Evolutionary conservation across 495 filamentous ascomycete genomes (phyloP), one percentile per base, ranked within the genome.

Genomic region (Parachaetomium inaequale): DNA sequence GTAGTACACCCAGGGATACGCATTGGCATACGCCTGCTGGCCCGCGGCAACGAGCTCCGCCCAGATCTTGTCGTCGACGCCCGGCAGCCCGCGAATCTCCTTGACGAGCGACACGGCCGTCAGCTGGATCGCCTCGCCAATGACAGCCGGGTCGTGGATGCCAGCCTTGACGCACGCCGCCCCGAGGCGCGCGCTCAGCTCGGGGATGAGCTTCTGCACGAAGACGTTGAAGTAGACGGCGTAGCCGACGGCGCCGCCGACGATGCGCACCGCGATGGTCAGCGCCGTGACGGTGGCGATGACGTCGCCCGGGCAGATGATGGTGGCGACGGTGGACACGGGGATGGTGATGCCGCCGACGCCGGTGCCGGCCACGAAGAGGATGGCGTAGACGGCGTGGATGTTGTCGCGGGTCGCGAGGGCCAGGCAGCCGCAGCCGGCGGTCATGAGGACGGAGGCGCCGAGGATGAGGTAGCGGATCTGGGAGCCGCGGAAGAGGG

Each of bases 181-280:
- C 23, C 79, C 82, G 17, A 89, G 81, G 57, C 82, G 79, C 49
- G 78, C 52, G 10, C 58, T 69, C 34, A 85, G 81, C 21, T 77
- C 71, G 0, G 84, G 79, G 15, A 80, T 63, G 61, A 90, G 85
- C 73, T 88, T 88, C 65, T 80, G 79, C 65, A 83, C 71, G 75
- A 89, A 91, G 66, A 91, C 79, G 68, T 90, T 91, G 80, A 86
- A 91, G 79, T 91, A 91, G 61, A 87, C 82, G 25, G 81, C 82
- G 70, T 90, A 91, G 46, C 88, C 88, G 57, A 91, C 84, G 34
- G 83, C 77, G 38, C 88, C 87, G 36, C 88, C 88, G 36, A 89
- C 79, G 56, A 89, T 85, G 52, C 88, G 86, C 61, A 90, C 85
- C 25, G 86, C 82, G 53, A 90, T 84, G 2, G 88, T 89, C n/a